phyloP scores from a whole-genome alignment of 148 eudicot species.

The Agrostemma githago region DNA sequence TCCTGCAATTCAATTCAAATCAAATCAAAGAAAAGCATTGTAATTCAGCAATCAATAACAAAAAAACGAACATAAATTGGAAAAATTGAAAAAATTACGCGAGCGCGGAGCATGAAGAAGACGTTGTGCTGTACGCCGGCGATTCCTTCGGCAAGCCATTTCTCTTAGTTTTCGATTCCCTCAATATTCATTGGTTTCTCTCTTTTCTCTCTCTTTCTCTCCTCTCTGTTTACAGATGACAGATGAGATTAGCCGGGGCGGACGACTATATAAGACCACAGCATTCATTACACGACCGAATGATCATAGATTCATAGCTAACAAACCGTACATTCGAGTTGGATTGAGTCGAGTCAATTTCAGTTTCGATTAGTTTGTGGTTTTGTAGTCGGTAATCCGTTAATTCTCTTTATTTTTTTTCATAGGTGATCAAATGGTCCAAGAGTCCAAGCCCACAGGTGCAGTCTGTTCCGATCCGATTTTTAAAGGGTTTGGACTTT shows the following conservation, averaged over 20 bases:
- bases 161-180: slow-evolving; percentile 87
- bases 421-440: too few species aligned
- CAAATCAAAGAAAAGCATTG: background rate
- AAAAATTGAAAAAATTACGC: slow-evolving; percentile 35
- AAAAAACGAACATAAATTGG: background rate
- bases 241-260: background rate
- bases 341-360: too few species aligned
- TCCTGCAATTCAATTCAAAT: slow-evolving; percentile 43
- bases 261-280: background rate
- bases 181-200: slow-evolving; percentile 38
- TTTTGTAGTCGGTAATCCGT: too few species aligned
- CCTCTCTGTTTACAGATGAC: background rate
- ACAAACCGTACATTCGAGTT: background rate
- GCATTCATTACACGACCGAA: background rate
- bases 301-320: too few species aligned
- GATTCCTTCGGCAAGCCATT: slow-evolving; percentile 97
- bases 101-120: slow-evolving; percentile 84
- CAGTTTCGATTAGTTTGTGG: too few species aligned
- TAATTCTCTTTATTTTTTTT: too few species aligned
- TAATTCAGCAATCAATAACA: background rate
- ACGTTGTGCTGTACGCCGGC: slow-evolving; percentile 94
- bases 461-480: too few species aligned
- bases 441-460: too few species aligned
- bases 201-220: slow-evolving; percentile 1
- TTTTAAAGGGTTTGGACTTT: too few species aligned